Evolutionary conservation across 768 basidiomycete species (phyloP), one percentile per base, ranked within the genome.

Genomic region (Suillus brevipes): DNA sequence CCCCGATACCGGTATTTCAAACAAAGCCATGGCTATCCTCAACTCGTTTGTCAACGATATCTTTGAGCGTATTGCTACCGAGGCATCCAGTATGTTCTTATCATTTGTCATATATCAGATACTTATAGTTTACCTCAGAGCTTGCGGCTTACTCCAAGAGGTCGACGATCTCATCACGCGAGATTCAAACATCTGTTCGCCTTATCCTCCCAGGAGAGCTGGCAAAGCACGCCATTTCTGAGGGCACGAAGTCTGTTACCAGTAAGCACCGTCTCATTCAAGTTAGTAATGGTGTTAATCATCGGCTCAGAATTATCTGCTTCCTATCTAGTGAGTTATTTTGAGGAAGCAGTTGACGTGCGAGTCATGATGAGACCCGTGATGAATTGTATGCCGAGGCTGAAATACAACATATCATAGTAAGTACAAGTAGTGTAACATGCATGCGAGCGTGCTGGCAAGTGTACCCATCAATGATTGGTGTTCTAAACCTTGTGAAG

Each of bases 91-190:
- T 88, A 74, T 77, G 73, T 14, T 42, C 20, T 23, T 13, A 31
- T 36, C 8, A 3, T 0, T 37, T 5, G 10, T 57, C 10, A 56
- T n/a, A 16, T 34, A 38, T 31, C 31, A 37, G 40, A n/a, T 37
- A 18, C 56, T 65, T 34, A 62, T 40, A 28, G 3, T 9, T 16
- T 20, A 20, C 65, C 3, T 5, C 65, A 88, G 87, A 92, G 78
- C 88, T 94, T 68, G 92, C 92, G 8, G 85, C 89, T 8, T 93
- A 94, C 80, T 91, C 91, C 67, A 92, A 93, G 85, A 92, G 91
- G 81, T 92, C 91, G 4, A 94, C 92, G 20, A 93, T 94, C 77
- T 93, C 92, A n/a, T 92, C 90, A 49, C 90, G 92, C 60, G 92
- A 94, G 78, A 94, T 94, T 74, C 92, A 28, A 79, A 94, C 92